A percentile compares a stretch with the other conserved stretches of the same genome.
These are phyloP conservation scores for Vanderwaltozyma tropicalis DNA, from an alignment of 805 yeast species.

Conservation along the genomic window DNA sequence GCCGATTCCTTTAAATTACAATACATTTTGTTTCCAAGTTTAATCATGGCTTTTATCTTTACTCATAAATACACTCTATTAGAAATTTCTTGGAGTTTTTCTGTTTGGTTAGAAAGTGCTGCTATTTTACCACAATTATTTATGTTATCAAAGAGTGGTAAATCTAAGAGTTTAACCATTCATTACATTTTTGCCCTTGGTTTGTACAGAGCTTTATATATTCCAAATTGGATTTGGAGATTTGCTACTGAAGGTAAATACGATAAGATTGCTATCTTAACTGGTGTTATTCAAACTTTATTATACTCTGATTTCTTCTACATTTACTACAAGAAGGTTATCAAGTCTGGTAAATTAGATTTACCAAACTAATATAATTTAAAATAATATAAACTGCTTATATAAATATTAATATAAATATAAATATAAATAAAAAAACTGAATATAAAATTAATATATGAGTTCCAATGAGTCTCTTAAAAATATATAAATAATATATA, in stretches of 20 bases:
- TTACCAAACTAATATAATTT: slow-evolving; percentile 39
- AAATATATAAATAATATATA: no score
- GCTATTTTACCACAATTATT: slow-evolving; percentile 90
- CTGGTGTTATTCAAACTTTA: slow-evolving; percentile 80
- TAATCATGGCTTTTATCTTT: slow-evolving; percentile 49
- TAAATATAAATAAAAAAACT: no score
- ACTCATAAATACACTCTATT: slow-evolving; percentile 50
- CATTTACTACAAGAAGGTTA: slow-evolving; percentile 71
- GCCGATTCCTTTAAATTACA: slow-evolving; percentile 67
- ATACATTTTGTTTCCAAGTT: slow-evolving; percentile 57
- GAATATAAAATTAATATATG: no score
- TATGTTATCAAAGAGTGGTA: slow-evolving; percentile 80
- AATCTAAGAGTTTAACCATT: slow-evolving; percentile 75
- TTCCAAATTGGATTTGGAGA: slow-evolving; percentile 93
- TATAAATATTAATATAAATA: no score
- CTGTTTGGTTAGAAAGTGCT: slow-evolving; percentile 85
- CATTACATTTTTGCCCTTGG: slow-evolving; percentile 95
- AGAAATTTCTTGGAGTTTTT: slow-evolving; percentile 78
- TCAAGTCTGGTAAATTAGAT: slow-evolving; percentile 67
- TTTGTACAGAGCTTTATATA: slow-evolving; percentile 74
- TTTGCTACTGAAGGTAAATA: slow-evolving; percentile 47
- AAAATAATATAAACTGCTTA: background rate
- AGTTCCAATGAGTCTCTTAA: no score
- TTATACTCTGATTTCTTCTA: slow-evolving; percentile 94
- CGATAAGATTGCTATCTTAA: slow-evolving; percentile 60